phyloP scores from a whole-genome alignment of 225 moss, liverwort and hornwort genomes.

The Antitrichia curtipendula region DNA sequence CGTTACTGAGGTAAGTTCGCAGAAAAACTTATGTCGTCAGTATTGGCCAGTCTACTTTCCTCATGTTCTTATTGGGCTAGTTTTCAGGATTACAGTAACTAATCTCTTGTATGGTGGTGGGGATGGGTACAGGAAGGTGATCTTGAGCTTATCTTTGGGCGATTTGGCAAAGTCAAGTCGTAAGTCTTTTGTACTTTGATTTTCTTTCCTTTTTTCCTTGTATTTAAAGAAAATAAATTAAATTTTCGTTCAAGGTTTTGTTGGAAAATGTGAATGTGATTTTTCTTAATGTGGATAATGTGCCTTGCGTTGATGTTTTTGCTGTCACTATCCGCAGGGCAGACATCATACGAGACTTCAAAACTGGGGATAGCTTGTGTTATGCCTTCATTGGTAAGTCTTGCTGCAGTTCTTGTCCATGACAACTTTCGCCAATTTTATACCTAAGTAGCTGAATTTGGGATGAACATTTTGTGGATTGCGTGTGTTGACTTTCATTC shows the following conservation, averaged over 20 bases:
- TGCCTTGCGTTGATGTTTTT: background rate
- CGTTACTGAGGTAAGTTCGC: slow-evolving; percentile 65
- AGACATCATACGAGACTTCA: slow-evolving; percentile 94
- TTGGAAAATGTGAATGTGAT: background rate
- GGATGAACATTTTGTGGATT: background rate
- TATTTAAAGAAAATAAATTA: background rate
- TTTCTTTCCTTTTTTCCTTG: background rate
- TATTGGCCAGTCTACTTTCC: background rate
- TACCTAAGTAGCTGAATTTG: background rate
- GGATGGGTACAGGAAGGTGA: slow-evolving; percentile 68
- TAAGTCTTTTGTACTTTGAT: slow-evolving; percentile 17
- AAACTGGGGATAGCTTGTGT: slow-evolving; percentile 94
- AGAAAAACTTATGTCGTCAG: background rate
- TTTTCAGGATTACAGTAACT: background rate
- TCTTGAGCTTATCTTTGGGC: slow-evolving; percentile 75
- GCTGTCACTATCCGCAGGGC: slow-evolving; percentile 41
- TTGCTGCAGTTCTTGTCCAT: background rate
- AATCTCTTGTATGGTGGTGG: background rate
- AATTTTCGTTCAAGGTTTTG: background rate
- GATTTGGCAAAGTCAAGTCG: slow-evolving; percentile 92
- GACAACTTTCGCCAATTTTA: background rate
- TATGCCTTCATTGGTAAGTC: slow-evolving; percentile 87
- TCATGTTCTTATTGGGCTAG: background rate
- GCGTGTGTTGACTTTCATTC: background rate
- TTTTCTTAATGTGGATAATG: background rate